Conservation (phyloP, 1,284 basidiomycete species). For the Rhodotorula sp. region DNA sequence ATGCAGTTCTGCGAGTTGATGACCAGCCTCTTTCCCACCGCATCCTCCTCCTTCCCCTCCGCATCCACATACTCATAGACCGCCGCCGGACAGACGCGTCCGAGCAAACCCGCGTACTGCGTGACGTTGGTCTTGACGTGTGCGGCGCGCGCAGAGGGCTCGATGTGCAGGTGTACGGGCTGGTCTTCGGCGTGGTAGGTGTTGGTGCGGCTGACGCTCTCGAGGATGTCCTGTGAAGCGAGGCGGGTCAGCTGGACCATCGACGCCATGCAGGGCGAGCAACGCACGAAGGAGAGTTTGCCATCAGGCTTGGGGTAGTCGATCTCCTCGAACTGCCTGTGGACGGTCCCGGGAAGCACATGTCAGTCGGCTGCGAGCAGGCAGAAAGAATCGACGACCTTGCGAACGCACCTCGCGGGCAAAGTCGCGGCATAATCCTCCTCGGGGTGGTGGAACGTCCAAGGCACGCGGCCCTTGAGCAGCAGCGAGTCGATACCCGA, state of each 20-base stretch:
- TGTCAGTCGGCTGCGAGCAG: not conserved
- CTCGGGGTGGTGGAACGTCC: constrained; percentile 76
- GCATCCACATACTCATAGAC: constrained; percentile 92
- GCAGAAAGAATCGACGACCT: not conserved
- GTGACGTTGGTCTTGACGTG: constrained; percentile 71
- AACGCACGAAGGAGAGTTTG: constrained; percentile 69
- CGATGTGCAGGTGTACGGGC: constrained; percentile 72
- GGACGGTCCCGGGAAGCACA: not conserved
- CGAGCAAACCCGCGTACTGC: constrained; percentile 82
- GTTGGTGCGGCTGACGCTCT: constrained; percentile 82
- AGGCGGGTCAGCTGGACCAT: no score
- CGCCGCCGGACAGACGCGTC: constrained; percentile 86
- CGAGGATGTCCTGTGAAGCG: constrained; percentile 67
- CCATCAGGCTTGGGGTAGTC: constrained; percentile 87
- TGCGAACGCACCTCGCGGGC: constrained; percentile 55
- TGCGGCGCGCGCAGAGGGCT: constrained; percentile 55
- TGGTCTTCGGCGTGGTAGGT: constrained; percentile 98
- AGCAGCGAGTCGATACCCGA: constrained; percentile 86
- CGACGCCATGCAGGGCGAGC: no score
- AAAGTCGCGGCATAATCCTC: constrained; percentile 73
- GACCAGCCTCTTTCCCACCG: constrained; percentile 77
- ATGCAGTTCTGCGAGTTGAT: constrained; percentile 96
- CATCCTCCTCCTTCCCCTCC: constrained; percentile 57
- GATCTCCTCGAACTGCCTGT: constrained; percentile 71
- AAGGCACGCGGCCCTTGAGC: constrained; percentile 81